Evolutionary conservation across 306 rosid species (phyloP).

Genomic region (Senna tora): DNA sequence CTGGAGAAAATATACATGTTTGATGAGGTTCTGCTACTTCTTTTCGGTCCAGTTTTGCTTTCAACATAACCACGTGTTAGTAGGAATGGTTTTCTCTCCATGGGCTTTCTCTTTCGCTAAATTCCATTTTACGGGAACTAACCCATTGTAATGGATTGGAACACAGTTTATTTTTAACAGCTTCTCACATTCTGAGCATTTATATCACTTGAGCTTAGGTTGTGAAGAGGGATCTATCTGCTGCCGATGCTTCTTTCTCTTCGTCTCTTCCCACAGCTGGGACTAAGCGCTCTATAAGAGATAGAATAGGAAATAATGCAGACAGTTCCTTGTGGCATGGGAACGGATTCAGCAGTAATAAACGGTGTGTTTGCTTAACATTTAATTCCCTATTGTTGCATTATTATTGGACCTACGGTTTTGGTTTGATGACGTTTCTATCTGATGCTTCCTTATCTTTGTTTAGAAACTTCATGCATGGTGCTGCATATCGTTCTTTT

Average conservation of each 20-base stretch:
- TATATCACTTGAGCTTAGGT: constrained; percentile 56
- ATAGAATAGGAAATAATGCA: constrained; percentile 71
- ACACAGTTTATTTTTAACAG: neutral
- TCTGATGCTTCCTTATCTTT: neutral
- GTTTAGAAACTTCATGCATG: constrained; percentile 29
- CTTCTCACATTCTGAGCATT: neutral
- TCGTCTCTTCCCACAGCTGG: constrained; percentile 57
- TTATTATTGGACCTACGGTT: neutral
- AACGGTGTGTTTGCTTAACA: constrained; percentile 62
- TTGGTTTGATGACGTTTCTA: neutral
- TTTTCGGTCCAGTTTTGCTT: neutral
- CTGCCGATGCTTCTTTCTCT: constrained; percentile 49
- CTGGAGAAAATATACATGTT: constrained; percentile 8
- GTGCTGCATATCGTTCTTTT: constrained; percentile 17
- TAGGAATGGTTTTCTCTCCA: neutral
- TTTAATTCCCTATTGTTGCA: constrained; percentile 6
- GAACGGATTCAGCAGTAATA: constrained; percentile 47
- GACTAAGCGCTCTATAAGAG: constrained; percentile 86
- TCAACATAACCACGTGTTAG: neutral
- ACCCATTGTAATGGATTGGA: neutral
- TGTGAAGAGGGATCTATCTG: constrained; percentile 69
- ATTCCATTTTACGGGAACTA: constrained; percentile 5
- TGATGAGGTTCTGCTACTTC: neutral
- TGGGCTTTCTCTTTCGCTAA: neutral
- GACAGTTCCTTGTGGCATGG: constrained; percentile 56